Conservation (phyloP, 2,329 filamentous ascomycete species). For the Didymella sp. region DNA sequence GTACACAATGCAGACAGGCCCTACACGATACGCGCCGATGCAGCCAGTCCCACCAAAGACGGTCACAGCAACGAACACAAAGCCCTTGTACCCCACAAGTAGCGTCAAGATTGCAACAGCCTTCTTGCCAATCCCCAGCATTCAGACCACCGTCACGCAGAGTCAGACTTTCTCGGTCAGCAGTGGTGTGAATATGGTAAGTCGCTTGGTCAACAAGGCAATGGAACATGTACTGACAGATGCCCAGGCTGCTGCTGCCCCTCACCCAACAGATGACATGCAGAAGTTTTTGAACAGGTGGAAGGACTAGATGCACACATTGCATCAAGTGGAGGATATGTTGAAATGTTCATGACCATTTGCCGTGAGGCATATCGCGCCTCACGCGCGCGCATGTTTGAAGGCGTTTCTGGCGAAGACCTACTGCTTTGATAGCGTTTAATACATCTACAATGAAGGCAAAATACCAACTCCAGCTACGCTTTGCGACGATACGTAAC, state of each 20-base stretch:
- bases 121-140: conserved; percentile 53
- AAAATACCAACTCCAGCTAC: neutral
- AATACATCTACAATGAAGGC: conserved; percentile 4
- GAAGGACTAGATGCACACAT: conserved; percentile 57
- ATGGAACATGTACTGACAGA: conserved; percentile 25
- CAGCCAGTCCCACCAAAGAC: conserved; percentile 65
- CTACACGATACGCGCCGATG: conserved; percentile 68
- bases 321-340: neutral
- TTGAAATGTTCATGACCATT: neutral
- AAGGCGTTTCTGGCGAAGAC: conserved; percentile 6
- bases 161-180: conserved; percentile 58
- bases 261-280: conserved; percentile 61
- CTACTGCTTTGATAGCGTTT: conserved; percentile 16
- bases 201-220: conserved; percentile 33
- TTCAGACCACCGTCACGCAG: conserved; percentile 61
- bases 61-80: conserved; percentile 61
- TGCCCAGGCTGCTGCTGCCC: conserved; percentile 61
- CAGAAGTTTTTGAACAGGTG: conserved; percentile 64
- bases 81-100: conserved; percentile 63
- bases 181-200: conserved; percentile 66
- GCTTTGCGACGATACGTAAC: neutral
- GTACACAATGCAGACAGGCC: conserved; percentile 64
- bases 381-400: neutral
- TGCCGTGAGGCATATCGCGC: neutral
- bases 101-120: conserved; percentile 60